Conservation (phyloP, 257 asterid genomes). For the Ilex aquifolium region DNA sequence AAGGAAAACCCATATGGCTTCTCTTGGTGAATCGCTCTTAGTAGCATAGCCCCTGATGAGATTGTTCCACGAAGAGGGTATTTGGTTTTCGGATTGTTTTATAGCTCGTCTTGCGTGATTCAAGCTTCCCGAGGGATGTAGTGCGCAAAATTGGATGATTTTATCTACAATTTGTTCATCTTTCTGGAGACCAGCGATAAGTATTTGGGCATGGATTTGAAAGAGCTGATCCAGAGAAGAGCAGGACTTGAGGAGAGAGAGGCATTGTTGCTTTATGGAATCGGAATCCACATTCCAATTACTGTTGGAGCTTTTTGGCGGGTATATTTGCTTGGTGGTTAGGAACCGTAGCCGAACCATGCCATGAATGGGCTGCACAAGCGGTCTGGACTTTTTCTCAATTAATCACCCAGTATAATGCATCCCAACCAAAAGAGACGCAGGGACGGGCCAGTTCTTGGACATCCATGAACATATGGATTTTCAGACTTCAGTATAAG, state of each 20-base stretch:
- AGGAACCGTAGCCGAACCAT: not conserved
- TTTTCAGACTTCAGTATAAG: too few relatives aligned
- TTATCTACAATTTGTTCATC: conserved; percentile 18
- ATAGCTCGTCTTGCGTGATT: conserved; percentile 25
- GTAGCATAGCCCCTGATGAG: conserved; percentile 47
- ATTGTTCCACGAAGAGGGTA: conserved; percentile 45
- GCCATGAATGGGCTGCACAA: not conserved
- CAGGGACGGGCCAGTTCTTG: too few relatives aligned
- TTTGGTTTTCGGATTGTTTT: conserved; percentile 16
- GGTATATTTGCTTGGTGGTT: not conserved
- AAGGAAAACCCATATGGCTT: conserved; percentile 36
- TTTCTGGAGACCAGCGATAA: conserved; percentile 25
- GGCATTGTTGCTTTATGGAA: conserved; percentile 17
- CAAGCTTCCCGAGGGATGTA: conserved; percentile 12
- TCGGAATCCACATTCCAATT: not conserved
- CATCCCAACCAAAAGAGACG: too few relatives aligned
- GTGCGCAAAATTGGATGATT: conserved; percentile 37
- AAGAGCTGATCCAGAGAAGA: conserved; percentile 28
- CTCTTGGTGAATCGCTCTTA: conserved; percentile 21
- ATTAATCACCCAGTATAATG: too few relatives aligned
- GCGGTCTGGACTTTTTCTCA: too few relatives aligned
- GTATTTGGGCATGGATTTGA: conserved; percentile 40
- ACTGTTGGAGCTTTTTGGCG: not conserved
- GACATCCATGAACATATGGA: too few relatives aligned
- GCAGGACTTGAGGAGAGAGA: conserved; percentile 24